Evolutionary conservation across 768 basidiomycete genomes (phyloP).

Genomic region (Dacryopinax primogenitus): DNA sequence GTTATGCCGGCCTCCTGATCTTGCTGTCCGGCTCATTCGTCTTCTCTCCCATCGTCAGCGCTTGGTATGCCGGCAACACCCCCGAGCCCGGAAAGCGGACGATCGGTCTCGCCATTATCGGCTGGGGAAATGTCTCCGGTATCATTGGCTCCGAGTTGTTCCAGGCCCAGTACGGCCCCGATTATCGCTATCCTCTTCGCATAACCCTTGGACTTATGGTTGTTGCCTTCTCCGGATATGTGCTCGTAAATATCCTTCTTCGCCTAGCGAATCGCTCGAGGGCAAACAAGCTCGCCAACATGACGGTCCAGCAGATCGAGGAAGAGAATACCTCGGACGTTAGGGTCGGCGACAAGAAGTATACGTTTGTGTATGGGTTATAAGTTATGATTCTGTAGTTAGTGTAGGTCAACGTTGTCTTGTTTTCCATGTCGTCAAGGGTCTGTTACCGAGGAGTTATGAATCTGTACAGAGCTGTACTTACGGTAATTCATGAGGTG

Average conservation of each 20-base stretch:
- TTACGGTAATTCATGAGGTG: too few relatives aligned
- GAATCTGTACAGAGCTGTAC: too few relatives aligned
- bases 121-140: constrained; percentile 15
- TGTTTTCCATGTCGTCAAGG: too few relatives aligned
- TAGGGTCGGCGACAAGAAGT: constrained; percentile 18
- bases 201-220: constrained; percentile 14
- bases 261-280: constrained; percentile 11
- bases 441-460: too few relatives aligned
- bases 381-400: not conserved
- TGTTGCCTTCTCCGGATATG: constrained; percentile 12
- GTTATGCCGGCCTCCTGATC: not conserved
- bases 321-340: constrained; percentile 12
- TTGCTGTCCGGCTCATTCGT: not conserved
- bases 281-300: constrained; percentile 9
- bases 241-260: constrained; percentile 8
- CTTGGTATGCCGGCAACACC: constrained; percentile 13
- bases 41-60: not conserved
- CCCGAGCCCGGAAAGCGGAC: constrained; percentile 15
- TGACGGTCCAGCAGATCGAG: constrained; percentile 14
- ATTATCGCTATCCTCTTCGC: constrained; percentile 15
- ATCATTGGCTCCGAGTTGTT: constrained; percentile 14
- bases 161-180: constrained; percentile 13
- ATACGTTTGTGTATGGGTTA: constrained; percentile 14
- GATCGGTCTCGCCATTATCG: constrained; percentile 15
- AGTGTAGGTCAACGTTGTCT: too few relatives aligned